Conservation (phyloP, 176 grass and related monocot genomes). For the Raddia guianensis region DNA sequence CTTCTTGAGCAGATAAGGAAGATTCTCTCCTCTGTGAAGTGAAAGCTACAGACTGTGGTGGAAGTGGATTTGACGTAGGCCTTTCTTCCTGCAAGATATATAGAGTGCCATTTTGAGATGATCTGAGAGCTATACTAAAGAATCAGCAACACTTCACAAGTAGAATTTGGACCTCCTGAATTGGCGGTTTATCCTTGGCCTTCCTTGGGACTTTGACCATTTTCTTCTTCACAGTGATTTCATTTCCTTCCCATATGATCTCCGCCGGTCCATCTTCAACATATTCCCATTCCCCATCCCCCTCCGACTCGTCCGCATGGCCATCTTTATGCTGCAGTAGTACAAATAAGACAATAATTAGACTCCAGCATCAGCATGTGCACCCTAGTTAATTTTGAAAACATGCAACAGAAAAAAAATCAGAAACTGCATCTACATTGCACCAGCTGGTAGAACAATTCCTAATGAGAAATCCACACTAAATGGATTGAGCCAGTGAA, state of each 20-base stretch:
- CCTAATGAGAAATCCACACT: background rate
- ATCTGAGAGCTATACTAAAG: slow-evolving; percentile 22
- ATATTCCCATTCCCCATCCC: slow-evolving; percentile 82
- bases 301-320: slow-evolving; percentile 43
- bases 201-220: slow-evolving; percentile 74
- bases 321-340: slow-evolving; percentile 55
- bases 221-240: slow-evolving; percentile 99
- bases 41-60: slow-evolving; percentile 69
- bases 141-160: background rate
- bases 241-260: slow-evolving; percentile 96
- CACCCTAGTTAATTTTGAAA: slow-evolving; percentile 2
- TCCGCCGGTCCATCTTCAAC: slow-evolving; percentile 83
- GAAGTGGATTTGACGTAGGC: slow-evolving; percentile 91
- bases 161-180: slow-evolving; percentile 58
- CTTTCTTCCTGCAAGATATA: slow-evolving; percentile 78
- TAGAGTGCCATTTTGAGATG: slow-evolving; percentile 22
- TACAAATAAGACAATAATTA: slow-evolving; percentile 33
- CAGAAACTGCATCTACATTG: background rate
- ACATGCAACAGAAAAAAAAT: background rate
- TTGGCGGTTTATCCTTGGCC: slow-evolving; percentile 40
- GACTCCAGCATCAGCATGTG: background rate
- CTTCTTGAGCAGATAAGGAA: slow-evolving; percentile 72
- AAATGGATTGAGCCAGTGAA: slow-evolving; percentile 19
- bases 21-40: slow-evolving; percentile 55
- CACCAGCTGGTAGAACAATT: background rate